phyloP scores from a whole-genome alignment of 1,284 basidiomycete genomes.

The Schizopora paradoxa region DNA sequence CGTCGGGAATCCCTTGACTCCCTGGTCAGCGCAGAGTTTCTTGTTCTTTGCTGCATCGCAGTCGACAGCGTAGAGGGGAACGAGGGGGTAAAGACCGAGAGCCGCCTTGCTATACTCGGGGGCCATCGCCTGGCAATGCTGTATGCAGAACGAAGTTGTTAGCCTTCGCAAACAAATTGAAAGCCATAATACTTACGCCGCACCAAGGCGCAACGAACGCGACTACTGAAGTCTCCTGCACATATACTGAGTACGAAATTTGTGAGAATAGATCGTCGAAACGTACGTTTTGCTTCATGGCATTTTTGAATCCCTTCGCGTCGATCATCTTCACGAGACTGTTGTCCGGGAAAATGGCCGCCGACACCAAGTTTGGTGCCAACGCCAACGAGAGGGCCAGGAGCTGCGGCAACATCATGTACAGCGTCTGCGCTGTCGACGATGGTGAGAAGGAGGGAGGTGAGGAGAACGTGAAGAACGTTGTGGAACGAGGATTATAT shows the following conservation, averaged over 20 bases:
- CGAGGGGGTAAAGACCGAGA: constrained; percentile 69
- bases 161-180: background rate
- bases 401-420: constrained; percentile 28
- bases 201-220: constrained; percentile 91
- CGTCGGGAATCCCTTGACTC: constrained; percentile 91
- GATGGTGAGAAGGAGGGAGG: background rate
- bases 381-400: constrained; percentile 34
- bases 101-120: constrained; percentile 87
- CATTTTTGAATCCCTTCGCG: constrained; percentile 65
- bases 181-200: constrained; percentile 48
- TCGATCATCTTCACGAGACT: constrained; percentile 74
- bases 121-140: constrained; percentile 84
- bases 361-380: constrained; percentile 52
- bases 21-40: constrained; percentile 75
- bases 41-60: constrained; percentile 87
- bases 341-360: constrained; percentile 67
- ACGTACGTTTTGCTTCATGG: constrained; percentile 73
- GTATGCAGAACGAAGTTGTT: constrained; percentile 8
- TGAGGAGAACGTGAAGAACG: background rate
- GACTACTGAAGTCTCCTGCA: constrained; percentile 68
- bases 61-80: constrained; percentile 88
- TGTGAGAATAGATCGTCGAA: background rate
- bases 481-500: background rate
- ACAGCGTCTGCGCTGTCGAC: background rate
- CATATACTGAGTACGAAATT: constrained; percentile 5